Conservation (phyloP, 1,284 basidiomycete genomes). For the Chondrostereum purpureum region DNA sequence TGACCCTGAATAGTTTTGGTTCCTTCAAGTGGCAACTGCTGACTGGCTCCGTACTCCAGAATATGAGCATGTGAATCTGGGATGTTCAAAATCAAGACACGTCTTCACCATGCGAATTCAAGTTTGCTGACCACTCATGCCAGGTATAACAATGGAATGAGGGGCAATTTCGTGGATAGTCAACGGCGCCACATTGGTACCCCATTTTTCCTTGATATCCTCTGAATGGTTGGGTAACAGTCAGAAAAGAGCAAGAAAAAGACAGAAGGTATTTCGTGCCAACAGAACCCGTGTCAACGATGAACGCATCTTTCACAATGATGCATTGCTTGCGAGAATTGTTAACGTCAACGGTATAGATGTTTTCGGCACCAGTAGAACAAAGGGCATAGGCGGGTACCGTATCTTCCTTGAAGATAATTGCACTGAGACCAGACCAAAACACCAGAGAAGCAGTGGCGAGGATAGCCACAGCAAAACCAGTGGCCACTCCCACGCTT, state of each 20-base stretch:
- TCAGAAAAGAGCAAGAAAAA: neutral
- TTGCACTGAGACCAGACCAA: too few relatives aligned
- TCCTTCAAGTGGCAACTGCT: constrained; percentile 59
- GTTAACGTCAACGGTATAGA: constrained; percentile 56
- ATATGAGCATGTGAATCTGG: constrained; percentile 80
- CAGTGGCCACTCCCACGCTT: too few relatives aligned
- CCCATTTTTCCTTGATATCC: constrained; percentile 38
- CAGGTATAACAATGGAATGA: constrained; percentile 58
- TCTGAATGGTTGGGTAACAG: constrained; percentile 24
- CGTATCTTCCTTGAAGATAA: too few relatives aligned
- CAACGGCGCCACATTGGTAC: constrained; percentile 17
- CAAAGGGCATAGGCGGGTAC: constrained; percentile 58
- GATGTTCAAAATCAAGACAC: constrained; percentile 11
- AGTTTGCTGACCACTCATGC: constrained; percentile 49
- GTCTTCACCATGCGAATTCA: neutral
- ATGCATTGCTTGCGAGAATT: constrained; percentile 52
- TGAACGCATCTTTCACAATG: constrained; percentile 40
- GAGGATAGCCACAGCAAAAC: too few relatives aligned
- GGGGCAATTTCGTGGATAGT: constrained; percentile 43
- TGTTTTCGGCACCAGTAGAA: constrained; percentile 38
- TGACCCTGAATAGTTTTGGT: constrained; percentile 52
- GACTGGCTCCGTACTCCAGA: constrained; percentile 67
- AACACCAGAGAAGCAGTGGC: neutral
- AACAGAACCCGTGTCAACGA: constrained; percentile 49
- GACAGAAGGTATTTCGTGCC: constrained; percentile 31